Evolutionary conservation across 148 eudicot species (phyloP).

Genomic region (Euryodendron excelsum): DNA sequence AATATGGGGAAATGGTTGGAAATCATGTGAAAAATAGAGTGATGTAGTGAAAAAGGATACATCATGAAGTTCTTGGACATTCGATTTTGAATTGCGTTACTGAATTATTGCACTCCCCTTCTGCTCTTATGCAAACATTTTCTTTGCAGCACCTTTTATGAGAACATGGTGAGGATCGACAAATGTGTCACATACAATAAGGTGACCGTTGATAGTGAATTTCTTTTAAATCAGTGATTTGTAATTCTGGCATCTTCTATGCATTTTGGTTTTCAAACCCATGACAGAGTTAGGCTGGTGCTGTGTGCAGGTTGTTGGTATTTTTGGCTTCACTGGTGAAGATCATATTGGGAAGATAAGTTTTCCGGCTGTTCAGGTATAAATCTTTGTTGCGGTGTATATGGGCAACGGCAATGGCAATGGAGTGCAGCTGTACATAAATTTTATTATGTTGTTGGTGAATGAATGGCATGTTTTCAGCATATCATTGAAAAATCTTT

Average conservation of each 20-base stretch:
- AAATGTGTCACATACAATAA: constrained; percentile 90
- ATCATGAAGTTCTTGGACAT: neutral
- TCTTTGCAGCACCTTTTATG: constrained; percentile 64
- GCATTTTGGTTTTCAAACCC: neutral
- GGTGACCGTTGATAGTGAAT: constrained; percentile 32
- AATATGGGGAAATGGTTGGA: no score
- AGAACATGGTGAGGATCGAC: constrained; percentile 81
- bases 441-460: neutral
- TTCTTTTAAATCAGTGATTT: neutral
- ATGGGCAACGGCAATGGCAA: no score
- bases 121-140: constrained; percentile 8
- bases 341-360: constrained; percentile 90
- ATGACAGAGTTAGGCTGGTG: constrained; percentile 11
- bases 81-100: neutral
- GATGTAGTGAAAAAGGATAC: no score
- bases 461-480: no score
- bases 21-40: no score
- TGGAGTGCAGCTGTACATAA: no score
- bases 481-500: no score
- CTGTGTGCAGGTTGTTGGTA: constrained; percentile 74
- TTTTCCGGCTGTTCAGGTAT: constrained; percentile 91
- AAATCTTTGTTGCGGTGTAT: neutral
- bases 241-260: neutral
- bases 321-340: constrained; percentile 86
- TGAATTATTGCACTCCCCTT: neutral